Base-by-base conservation (phyloP, 2,329 filamentous ascomycete species). In the Scedosporium minutisporum region DNA sequence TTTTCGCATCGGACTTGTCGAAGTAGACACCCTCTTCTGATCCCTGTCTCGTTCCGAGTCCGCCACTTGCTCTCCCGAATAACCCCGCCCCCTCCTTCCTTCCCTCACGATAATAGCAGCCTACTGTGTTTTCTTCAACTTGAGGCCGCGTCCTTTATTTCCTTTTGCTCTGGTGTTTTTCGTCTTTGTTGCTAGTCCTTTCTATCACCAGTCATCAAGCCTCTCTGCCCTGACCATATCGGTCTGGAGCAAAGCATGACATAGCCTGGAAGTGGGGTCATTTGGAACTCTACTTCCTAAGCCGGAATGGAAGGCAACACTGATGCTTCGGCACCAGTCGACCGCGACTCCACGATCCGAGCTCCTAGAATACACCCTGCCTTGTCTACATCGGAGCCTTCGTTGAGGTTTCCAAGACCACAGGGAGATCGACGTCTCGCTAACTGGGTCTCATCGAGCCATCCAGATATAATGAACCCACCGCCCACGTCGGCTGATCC, bases 381-480 rank as follows among this genome's bases (percentile, higher is more conserved):
- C 48, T 66, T 75, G 38, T 76, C 77, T 33, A 70, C 67, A 44
- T 80, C 81, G 53, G 76, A 80, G 61, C 80, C 81, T 4, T 77
- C 76, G 29, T 76, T 86, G 57, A 80, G 82, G 63, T 86, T 86
- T 63, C 83, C 83, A 62, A 77, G 75, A 53, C 83, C 83, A 0
- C 77, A 80, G 68, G 83, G 81, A 61, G 85, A 79, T 66, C 76
- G 77, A 62, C 75, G 78, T 59, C 80, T 86, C 48, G 82, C 82
- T 68, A 80, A 82, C 76, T 86, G 82, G 82, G 76, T 86, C 58
- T 83, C 81, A 6, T 79, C 77, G 61, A 85, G 82, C 68, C 78
- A 82, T 33, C 81, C 81, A 61, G 78, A 82, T 72, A 83, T 85
- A 65, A 83, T 84, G 80, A 66, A 72, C 77, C 73, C 74, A 44